Percentiles rank a stretch among this genome's conserved stretches.
These are phyloP conservation scores for Aspergillus arachidicola DNA, from an alignment of 2,329 filamentous ascomycete genomes.

Conservation along the genomic window DNA sequence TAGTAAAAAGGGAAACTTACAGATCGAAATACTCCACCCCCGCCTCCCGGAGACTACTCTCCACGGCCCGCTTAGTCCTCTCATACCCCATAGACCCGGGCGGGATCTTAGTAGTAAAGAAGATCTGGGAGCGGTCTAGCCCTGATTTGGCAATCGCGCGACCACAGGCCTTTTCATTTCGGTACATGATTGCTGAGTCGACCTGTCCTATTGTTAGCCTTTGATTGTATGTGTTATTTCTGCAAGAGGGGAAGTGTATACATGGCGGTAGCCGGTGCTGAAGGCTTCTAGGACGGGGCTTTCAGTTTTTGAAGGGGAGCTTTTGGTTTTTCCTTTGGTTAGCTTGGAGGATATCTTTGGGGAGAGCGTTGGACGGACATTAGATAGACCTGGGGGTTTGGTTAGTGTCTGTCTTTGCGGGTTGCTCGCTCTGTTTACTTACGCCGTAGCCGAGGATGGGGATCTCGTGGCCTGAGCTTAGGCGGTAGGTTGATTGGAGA, in stretches of 20 bases:
- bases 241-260: conserved; percentile 10
- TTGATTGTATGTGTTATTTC: background rate
- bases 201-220: conserved; percentile 33
- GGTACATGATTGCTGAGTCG: conserved; percentile 66
- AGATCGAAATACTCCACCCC: conserved; percentile 76
- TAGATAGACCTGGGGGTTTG: conserved; percentile 31
- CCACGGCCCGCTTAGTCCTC: conserved; percentile 67
- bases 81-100: conserved; percentile 67
- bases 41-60: conserved; percentile 60
- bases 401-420: background rate
- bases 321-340: conserved; percentile 6
- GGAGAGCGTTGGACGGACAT: conserved; percentile 25
- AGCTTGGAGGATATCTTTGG: background rate
- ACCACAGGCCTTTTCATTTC: conserved; percentile 73
- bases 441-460: conserved; percentile 63
- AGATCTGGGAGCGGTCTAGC: conserved; percentile 69
- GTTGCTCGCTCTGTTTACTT: conserved; percentile 24
- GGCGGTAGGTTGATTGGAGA: conserved; percentile 46
- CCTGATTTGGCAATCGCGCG: conserved; percentile 62
- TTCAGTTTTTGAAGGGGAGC: conserved; percentile 31
- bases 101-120: conserved; percentile 79
- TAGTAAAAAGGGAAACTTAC: conserved; percentile 35
- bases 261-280: conserved; percentile 35
- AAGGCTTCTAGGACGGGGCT: conserved; percentile 31
- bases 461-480: conserved; percentile 65